Percentiles rank a stretch among this genome's conserved stretches.
Conservation (phyloP, 139 green algal genomes). For the Bryopsis sp. region DNA sequence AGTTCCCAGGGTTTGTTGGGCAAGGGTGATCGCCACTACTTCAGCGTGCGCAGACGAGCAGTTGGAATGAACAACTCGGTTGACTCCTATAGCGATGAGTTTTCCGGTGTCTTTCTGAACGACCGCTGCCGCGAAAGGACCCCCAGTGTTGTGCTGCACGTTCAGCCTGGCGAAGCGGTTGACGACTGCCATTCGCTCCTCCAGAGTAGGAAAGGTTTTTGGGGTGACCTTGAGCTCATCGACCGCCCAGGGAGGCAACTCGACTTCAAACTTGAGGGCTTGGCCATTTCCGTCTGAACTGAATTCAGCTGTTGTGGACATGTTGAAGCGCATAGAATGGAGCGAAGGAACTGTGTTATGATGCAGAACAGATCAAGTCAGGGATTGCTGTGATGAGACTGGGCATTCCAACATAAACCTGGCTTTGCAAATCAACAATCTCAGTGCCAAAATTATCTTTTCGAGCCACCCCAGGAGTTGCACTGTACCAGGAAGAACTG, state of each 20-base stretch:
- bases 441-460: too few species aligned
- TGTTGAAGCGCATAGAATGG: too few species aligned
- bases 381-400: too few species aligned
- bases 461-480: too few species aligned
- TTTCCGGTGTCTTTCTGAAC: conserved; percentile 8
- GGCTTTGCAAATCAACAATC: too few species aligned
- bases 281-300: too few species aligned
- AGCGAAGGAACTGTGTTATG: too few species aligned
- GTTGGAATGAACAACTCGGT: conserved; percentile 8
- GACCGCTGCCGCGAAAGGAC: conserved; percentile 9
- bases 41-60: conserved; percentile 15
- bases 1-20: neutral
- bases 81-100: conserved; percentile 9
- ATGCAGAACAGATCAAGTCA: too few species aligned
- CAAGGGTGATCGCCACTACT: conserved; percentile 1
- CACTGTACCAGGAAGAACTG: too few species aligned
- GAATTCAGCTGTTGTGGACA: too few species aligned
- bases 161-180: neutral
- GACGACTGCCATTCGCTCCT: conserved; percentile 3
- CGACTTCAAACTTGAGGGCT: conserved; percentile 11
- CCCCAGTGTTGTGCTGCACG: conserved; percentile 8
- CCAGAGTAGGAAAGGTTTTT: neutral
- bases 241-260: conserved; percentile 6
- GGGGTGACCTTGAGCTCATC: neutral
- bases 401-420: too few species aligned